These are phyloP conservation scores for Fusarium incarnatum DNA, from an alignment of 2,329 filamentous ascomycete species.

Conservation along the genomic window DNA sequence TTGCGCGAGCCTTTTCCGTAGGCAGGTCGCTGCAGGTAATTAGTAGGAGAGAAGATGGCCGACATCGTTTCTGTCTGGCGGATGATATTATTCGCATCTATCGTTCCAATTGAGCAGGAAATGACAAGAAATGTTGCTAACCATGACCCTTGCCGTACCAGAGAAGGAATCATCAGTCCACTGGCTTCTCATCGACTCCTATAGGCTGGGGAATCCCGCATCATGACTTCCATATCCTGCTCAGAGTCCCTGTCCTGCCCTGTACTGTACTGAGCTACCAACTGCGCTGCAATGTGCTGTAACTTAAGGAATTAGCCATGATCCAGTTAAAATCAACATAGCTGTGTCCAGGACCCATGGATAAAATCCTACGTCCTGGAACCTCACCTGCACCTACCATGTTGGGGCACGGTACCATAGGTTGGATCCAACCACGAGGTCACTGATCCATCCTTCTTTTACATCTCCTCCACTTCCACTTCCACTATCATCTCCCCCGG, in stretches of 20 bases:
- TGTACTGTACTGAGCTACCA: neutral
- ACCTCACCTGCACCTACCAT: constrained; percentile 34
- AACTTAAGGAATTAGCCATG: constrained; percentile 2
- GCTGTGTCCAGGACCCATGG: constrained; percentile 9
- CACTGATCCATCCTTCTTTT: constrained; percentile 24
- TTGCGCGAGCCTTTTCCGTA: constrained; percentile 40
- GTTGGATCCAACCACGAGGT: constrained; percentile 33
- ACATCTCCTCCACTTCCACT: constrained; percentile 23
- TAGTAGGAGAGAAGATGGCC: neutral
- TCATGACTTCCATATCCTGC: constrained; percentile 24
- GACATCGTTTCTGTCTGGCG: neutral
- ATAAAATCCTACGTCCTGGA: constrained; percentile 12
- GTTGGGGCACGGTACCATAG: constrained; percentile 27
- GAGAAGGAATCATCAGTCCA: constrained; percentile 10
- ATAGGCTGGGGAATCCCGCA: constrained; percentile 1
- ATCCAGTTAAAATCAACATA: neutral
- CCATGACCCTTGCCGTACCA: neutral
- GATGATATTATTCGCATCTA: neutral
- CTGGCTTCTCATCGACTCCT: neutral
- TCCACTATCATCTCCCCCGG: constrained; percentile 31
- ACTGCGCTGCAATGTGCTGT: neutral
- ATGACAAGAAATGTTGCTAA: neutral
- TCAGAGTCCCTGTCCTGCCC: neutral
- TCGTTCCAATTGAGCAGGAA: neutral
- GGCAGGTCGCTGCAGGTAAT: constrained; percentile 17